phyloP scores from a whole-genome alignment of 2,329 filamentous ascomycete genomes.

The Kalmusia sp. region DNA sequence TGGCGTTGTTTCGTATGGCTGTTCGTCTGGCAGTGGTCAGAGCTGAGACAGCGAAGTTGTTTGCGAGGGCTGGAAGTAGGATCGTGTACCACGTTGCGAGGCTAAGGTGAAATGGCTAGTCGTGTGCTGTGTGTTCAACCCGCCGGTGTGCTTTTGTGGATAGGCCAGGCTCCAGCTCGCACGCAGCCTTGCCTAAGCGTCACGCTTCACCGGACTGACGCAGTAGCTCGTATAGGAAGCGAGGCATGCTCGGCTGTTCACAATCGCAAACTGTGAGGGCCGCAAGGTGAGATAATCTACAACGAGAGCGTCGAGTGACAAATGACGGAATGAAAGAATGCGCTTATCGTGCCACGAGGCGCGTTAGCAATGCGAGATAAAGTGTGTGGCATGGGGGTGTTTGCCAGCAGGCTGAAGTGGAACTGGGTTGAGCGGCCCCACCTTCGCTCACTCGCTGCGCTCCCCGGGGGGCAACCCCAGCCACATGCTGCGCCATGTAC shows the following conservation, averaged over 20 bases:
- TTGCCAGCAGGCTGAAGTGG: conserved; percentile 12
- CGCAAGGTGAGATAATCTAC: not conserved
- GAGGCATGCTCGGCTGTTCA: not conserved
- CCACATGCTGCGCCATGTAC: conserved; percentile 1
- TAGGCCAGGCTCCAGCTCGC: not conserved
- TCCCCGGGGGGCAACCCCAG: not conserved
- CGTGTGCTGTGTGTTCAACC: too few species aligned
- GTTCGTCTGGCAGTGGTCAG: too few species aligned
- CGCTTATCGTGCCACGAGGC: conserved; percentile 1
- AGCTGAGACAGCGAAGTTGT: too few species aligned
- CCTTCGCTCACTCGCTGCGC: not conserved
- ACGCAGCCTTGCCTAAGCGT: not conserved
- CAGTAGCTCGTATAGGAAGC: not conserved
- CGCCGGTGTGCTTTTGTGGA: too few species aligned
- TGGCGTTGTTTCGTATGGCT: too few species aligned
- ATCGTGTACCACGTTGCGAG: not conserved
- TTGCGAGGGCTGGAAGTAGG: too few species aligned
- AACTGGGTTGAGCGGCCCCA: not conserved
- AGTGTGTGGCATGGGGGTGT: not conserved
- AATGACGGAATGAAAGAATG: conserved; percentile 5
- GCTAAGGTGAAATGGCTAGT: not conserved
- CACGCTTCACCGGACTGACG: not conserved
- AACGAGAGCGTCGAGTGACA: not conserved
- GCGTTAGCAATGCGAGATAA: not conserved
- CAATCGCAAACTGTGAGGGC: not conserved